A percentile compares a stretch with the other conserved stretches of the same genome.
Conservation (phyloP, 1,284 basidiomycete genomes). For the Gomphus sp. region DNA sequence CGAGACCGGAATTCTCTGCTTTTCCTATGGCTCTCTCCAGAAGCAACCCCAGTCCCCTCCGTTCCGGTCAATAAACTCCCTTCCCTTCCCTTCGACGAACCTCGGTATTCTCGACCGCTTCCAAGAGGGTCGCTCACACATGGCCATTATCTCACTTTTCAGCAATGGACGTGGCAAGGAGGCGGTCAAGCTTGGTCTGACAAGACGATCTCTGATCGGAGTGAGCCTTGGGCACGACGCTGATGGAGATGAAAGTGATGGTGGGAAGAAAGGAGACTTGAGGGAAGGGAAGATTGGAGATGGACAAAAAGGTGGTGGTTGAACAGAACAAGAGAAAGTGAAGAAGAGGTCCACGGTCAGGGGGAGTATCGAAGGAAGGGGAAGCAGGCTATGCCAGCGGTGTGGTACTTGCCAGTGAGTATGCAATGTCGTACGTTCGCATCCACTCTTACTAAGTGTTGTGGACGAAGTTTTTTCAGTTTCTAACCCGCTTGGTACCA, state of each 20-base stretch:
- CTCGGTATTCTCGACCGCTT: constrained; percentile 87
- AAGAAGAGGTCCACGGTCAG: constrained; percentile 16
- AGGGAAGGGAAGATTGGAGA: constrained; percentile 2
- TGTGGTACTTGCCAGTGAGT: constrained; percentile 63
- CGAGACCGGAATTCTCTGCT: no score
- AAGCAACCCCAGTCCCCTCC: constrained; percentile 68
- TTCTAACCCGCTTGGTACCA: constrained; percentile 82
- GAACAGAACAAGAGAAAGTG: background rate
- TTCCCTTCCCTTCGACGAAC: constrained; percentile 79
- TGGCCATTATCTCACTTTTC: constrained; percentile 78
- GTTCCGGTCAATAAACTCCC: constrained; percentile 81
- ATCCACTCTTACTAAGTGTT: background rate
- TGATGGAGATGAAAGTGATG: constrained; percentile 26
- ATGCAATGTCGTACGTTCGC: constrained; percentile 50
- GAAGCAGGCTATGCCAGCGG: constrained; percentile 80
- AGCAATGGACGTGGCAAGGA: constrained; percentile 53
- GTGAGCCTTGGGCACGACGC: constrained; percentile 52
- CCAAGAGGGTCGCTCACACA: constrained; percentile 86
- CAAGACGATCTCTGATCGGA: constrained; percentile 52
- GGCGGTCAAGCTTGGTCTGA: constrained; percentile 61
- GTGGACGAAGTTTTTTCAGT: constrained; percentile 28
- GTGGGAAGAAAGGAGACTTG: constrained; percentile 16
- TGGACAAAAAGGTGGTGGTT: constrained; percentile 15
- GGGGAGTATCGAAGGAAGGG: constrained; percentile 26
- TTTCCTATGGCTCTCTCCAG: constrained; percentile 27